Evolutionary conservation across 2,329 filamentous ascomycete genomes (phyloP).

Genomic region (Hypoxylon sp.): DNA sequence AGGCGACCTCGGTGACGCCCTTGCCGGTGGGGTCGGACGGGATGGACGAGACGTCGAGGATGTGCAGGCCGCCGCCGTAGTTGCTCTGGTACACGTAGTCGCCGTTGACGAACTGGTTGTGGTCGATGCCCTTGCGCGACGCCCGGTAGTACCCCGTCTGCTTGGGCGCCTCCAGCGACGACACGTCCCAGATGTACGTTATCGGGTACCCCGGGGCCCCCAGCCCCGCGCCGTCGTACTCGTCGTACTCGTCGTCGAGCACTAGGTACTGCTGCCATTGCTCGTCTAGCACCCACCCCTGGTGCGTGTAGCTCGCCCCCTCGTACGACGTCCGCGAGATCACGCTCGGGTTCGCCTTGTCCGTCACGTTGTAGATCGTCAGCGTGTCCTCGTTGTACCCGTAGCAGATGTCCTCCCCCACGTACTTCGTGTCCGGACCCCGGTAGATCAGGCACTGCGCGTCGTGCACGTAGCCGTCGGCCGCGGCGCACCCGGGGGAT

Average conservation of each 20-base stretch:
- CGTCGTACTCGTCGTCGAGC: constrained; percentile 66
- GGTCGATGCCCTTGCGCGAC: constrained; percentile 58
- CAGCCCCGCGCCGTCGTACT: constrained; percentile 58
- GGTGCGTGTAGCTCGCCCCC: constrained; percentile 69
- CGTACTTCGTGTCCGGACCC: constrained; percentile 63
- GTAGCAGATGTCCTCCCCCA: constrained; percentile 68
- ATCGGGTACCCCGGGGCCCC: constrained; percentile 58
- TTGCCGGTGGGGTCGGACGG: constrained; percentile 52
- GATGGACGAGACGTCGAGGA: constrained; percentile 55
- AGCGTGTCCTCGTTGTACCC: constrained; percentile 69
- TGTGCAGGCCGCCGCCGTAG: constrained; percentile 60
- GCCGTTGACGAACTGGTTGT: constrained; percentile 61
- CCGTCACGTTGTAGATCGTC: constrained; percentile 66
- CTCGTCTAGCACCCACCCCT: constrained; percentile 65
- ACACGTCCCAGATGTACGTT: constrained; percentile 65
- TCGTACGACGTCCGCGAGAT: constrained; percentile 68
- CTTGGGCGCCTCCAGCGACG: constrained; percentile 57
- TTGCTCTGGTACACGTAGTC: constrained; percentile 61
- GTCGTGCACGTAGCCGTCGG: constrained; percentile 74
- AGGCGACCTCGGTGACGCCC: constrained; percentile 57
- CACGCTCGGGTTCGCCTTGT: constrained; percentile 60
- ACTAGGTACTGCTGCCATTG: constrained; percentile 58
- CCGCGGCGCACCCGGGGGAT: constrained; percentile 67
- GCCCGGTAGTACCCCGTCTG: constrained; percentile 60
- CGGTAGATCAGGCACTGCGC: constrained; percentile 72